Evolutionary conservation across 78 protist genomes (phyloP).

Genomic region (Planoprotostelium fungivorum): DNA sequence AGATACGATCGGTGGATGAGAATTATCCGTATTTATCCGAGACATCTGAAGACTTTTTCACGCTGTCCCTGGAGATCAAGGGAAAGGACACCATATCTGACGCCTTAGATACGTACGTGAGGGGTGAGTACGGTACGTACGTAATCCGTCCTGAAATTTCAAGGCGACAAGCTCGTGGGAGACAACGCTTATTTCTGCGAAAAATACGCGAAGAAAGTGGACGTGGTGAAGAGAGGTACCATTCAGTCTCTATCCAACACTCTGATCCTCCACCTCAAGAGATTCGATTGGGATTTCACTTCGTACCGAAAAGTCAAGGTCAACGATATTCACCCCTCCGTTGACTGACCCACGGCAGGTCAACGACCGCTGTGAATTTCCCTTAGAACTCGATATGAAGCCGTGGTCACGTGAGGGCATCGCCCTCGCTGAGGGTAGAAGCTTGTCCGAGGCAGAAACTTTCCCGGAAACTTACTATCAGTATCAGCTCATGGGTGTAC

Average conservation of each 20-base stretch:
- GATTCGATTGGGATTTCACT: constrained; percentile 73
- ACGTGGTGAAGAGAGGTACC: constrained; percentile 61
- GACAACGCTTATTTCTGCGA: constrained; percentile 84
- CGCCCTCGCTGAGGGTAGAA: constrained; percentile 3
- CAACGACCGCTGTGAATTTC: background rate
- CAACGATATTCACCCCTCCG: constrained; percentile 1
- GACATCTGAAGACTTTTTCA: constrained; percentile 64
- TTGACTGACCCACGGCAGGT: background rate
- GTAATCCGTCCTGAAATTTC: background rate
- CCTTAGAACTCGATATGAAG: background rate
- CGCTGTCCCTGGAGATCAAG: constrained; percentile 57
- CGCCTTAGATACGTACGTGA: constrained; percentile 43
- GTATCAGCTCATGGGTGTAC: constrained; percentile 72
- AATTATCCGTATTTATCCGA: constrained; percentile 63
- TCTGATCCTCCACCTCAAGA: constrained; percentile 79
- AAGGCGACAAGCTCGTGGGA: constrained; percentile 69
- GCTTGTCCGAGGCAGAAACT: background rate
- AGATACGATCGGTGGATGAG: constrained; percentile 38
- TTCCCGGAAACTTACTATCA: constrained; percentile 5
- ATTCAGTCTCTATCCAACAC: constrained; percentile 55
- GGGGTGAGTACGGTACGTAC: constrained; percentile 76
- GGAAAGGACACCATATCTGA: constrained; percentile 43
- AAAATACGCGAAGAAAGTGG: constrained; percentile 40
- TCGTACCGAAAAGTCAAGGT: constrained; percentile 7
- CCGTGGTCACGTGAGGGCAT: constrained; percentile 10